These are phyloP conservation scores for Helianthus annuus DNA, from an alignment of 129 eudicot genomes.

Conservation along the genomic window DNA sequence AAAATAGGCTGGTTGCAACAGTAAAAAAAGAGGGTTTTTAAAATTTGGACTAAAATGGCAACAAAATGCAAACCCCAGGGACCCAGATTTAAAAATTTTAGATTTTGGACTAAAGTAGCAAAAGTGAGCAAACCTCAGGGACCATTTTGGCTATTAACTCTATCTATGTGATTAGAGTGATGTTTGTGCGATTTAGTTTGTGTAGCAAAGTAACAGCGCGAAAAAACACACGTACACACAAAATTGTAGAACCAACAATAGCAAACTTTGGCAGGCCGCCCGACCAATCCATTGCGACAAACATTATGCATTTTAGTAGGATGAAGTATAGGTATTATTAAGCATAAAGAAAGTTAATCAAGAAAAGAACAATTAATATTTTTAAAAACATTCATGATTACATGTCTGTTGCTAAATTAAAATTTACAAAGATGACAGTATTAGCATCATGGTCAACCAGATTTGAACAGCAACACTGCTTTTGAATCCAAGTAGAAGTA, in stretches of 20 bases:
- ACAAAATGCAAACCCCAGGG: too few species aligned
- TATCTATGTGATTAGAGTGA: too few species aligned
- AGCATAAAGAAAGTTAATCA: neutral
- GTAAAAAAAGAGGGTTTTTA: too few species aligned
- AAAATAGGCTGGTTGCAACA: too few species aligned
- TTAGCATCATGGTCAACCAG: slow-evolving; percentile 47
- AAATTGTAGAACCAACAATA: neutral
- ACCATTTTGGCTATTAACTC: too few species aligned
- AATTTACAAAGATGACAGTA: slow-evolving; percentile 7
- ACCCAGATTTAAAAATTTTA: too few species aligned
- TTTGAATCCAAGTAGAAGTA: slow-evolving; percentile 82
- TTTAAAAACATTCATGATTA: neutral
- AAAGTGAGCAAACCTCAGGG: too few species aligned
- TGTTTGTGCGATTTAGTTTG: too few species aligned
- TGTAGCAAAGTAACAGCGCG: neutral
- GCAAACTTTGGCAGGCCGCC: too few species aligned
- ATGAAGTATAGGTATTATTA: neutral
- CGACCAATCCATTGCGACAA: neutral
- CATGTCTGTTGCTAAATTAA: neutral
- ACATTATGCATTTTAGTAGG: neutral
- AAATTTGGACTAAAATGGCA: too few species aligned
- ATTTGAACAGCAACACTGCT: slow-evolving; percentile 76
- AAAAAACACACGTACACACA: neutral
- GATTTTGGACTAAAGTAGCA: too few species aligned
- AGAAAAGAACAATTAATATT: neutral